Conservation (phyloP, 1,139 yeast species). For the Casaregolazyma lundiana region DNA sequence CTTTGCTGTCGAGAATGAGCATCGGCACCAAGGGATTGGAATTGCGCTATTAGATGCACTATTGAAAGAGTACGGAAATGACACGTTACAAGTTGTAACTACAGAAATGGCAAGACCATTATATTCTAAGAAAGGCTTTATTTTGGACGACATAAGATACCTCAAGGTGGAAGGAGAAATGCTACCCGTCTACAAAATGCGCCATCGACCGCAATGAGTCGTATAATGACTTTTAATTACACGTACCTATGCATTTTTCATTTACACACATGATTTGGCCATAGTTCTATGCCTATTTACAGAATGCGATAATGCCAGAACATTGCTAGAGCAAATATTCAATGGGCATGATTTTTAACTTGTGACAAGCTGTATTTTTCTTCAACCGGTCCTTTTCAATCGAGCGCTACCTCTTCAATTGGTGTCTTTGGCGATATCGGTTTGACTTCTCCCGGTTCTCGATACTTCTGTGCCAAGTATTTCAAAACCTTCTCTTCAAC, state of each 20-base stretch:
- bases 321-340: neutral
- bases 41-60: slow-evolving; percentile 8
- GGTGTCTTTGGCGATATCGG: slow-evolving; percentile 15
- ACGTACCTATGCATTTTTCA: neutral
- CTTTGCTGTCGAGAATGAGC: slow-evolving; percentile 16
- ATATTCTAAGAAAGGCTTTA: neutral
- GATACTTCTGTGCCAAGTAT: slow-evolving; percentile 32
- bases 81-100: slow-evolving; percentile 7
- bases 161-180: neutral
- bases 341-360: neutral
- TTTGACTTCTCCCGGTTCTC: slow-evolving; percentile 14
- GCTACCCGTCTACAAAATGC: neutral
- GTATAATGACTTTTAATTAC: neutral
- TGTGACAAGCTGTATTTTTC: too few species aligned
- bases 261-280: neutral
- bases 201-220: neutral
- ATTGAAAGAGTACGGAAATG: slow-evolving; percentile 45
- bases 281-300: neutral
- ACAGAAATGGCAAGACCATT: neutral
- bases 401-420: slow-evolving; percentile 7
- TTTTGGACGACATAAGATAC: slow-evolving; percentile 2
- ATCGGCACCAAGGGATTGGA: slow-evolving; percentile 15
- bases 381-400: neutral
- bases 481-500: slow-evolving; percentile 73
- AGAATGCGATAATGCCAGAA: neutral